Percentiles rank a stretch among this genome's conserved stretches.
Evolutionary conservation across 2,329 filamentous ascomycete genomes (phyloP).

Genomic region (Colletotrichum echinochloae): DNA sequence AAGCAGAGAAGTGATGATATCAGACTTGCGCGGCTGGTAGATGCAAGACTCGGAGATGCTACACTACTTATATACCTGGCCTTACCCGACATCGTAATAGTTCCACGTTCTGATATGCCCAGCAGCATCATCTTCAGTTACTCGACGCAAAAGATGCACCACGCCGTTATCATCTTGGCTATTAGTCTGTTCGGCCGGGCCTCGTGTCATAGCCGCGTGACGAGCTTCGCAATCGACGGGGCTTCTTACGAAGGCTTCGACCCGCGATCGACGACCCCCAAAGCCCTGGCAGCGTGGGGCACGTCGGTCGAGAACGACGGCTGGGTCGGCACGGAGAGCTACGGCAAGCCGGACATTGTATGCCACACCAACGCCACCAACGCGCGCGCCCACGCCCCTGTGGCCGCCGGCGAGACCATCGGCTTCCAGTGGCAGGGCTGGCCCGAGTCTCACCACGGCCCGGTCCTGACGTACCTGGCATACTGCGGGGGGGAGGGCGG

Average conservation of each 20-base stretch:
- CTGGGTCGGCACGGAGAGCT: slow-evolving; percentile 61
- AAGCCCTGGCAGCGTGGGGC: slow-evolving; percentile 64
- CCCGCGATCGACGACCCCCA: slow-evolving; percentile 41
- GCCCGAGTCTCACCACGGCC: slow-evolving; percentile 64
- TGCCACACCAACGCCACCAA: slow-evolving; percentile 69
- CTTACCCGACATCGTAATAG: neutral
- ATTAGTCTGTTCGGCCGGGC: neutral
- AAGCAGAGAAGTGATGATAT: too few relatives aligned
- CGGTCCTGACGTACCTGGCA: slow-evolving; percentile 55
- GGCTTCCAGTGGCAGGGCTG: slow-evolving; percentile 72
- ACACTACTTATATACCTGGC: neutral
- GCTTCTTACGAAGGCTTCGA: slow-evolving; percentile 58
- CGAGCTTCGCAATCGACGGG: slow-evolving; percentile 57
- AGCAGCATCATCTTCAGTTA: neutral
- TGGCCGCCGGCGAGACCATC: slow-evolving; percentile 67
- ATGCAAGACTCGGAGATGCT: neutral
- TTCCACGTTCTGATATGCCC: neutral
- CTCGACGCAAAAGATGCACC: neutral
- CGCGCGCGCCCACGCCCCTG: slow-evolving; percentile 62
- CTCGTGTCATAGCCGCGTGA: slow-evolving; percentile 48
- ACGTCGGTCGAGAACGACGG: slow-evolving; percentile 63
- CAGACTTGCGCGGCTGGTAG: neutral
- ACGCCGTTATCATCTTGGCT: neutral
- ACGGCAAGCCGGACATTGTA: slow-evolving; percentile 65
- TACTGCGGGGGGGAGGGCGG: slow-evolving; percentile 49